Base-by-base conservation (phyloP, 148 eudicot genomes). In the Arbutus unedo region DNA sequence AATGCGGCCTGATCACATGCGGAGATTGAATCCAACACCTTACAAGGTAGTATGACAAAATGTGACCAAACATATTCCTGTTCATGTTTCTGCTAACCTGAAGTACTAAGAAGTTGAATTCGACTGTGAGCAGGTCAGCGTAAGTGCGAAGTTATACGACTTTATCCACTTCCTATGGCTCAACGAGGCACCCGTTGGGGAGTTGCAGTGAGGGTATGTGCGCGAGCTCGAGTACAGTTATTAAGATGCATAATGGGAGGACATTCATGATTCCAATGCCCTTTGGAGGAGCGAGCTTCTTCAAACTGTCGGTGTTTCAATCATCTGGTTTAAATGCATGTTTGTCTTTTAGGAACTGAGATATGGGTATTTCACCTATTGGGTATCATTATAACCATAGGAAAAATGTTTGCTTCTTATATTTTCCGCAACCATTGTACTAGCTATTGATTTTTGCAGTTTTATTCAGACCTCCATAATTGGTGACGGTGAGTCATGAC, bases 1-100 rank as follows among this genome's bases (percentile, higher is more conserved):
- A 85, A 93, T 94, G 95, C 95, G 98, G 15, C 87, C 97, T 10
- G 99, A 96, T 86, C 98, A 96, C 89, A 93, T 96, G 99, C 90
- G 98, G 83, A 92, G 97, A 85, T 86, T 96, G 83, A 96, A 96
- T 84, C 99, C 99, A 68, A 96, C 97, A 49, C 98, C 98, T 83
- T 96, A 96, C 90, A 96, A 95, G 98, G 98, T 96, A 11, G 70
- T 64, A 64, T 25, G 23, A 21, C 70, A 64, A 64, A 59, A 59
- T 59, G 64, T 1, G 16, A 19, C 6, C 23, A n/a, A 43, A 45
- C 47, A 21, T 38, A 5, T 49, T 41, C 71, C 55, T 0, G 25
- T 48, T 10, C 47, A 31, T 67, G 59, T 70, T 51, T 80, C 41
- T 50, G 76, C 50, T 41, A 2, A 6, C 21, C 41, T 19, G 31